Evolutionary conservation across 129 eudicot species (phyloP), one percentile per base, ranked within the genome.

Genomic region (Saposhnikovia divaricata): DNA sequence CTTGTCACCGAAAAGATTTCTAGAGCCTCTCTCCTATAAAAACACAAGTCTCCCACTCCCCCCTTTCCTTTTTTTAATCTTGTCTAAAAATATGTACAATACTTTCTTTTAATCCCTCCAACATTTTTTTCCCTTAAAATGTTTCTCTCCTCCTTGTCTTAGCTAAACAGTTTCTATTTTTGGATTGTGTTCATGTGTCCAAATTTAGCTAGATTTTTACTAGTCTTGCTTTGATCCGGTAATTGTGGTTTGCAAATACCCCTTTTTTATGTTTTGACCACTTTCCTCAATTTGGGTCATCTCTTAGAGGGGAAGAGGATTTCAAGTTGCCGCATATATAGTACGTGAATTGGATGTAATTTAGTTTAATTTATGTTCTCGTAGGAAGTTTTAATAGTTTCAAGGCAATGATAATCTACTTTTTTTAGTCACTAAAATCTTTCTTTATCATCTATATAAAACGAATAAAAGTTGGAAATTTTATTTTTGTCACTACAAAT

Each of bases 1-100:
- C 88, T 84, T 13, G 89, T 87, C 82, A 82, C 91, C 84, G 83
- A 81, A 80, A 82, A 77, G 53, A 27, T 53, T 40, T 11, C 50
- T 12, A 12, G 23, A 61, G 37, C 69, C 69, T 61, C 43, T 31
- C 73, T 68, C 73, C 21, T 68, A 68, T 68, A 77, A 38, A 39
- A 77, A 77, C 57, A 75, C 78, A 71, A 37, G 23, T 71, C 75
- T 48, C 75, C 47, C 46, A 68, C 73, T 68, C 73, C 73, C 42
- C 73, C 73, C 43, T 68, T 31, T 4, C 73, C 23, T 68, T 68
- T 68, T 68, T 68, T 68, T 68, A 68, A 68, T 68, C 42, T 27
- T 68, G 73, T 68, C 43, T 68, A 68, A 68, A 68, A 31, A 68
- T 68, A 68, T 68, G 21, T 31, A 66, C 40, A 27, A 0, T 28